Conservation (phyloP, 2,329 filamentous ascomycete species). For the Scedosporium aurantiacum region DNA sequence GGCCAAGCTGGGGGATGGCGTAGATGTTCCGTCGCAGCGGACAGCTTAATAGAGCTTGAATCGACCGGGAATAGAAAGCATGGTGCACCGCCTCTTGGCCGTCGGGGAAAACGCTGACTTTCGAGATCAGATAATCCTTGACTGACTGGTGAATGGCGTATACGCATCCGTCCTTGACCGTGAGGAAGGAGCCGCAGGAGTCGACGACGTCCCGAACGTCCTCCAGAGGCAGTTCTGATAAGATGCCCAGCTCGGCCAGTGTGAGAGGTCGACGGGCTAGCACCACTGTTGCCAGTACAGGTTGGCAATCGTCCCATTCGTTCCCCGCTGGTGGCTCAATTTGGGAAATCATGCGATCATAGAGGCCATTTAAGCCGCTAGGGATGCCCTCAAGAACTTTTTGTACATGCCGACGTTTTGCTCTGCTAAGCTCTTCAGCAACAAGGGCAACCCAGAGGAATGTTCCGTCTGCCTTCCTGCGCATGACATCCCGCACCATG, state of each 20-base stretch:
- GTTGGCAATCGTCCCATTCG: constrained; percentile 18
- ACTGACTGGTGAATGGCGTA: constrained; percentile 32
- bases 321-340: constrained; percentile 16
- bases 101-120: constrained; percentile 18
- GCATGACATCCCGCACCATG: constrained; percentile 12
- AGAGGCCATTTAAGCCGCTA: constrained; percentile 23
- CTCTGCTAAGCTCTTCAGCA: constrained; percentile 1
- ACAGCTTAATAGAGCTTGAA: constrained; percentile 18
- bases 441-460: constrained; percentile 26
- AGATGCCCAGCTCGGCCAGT: constrained; percentile 20
- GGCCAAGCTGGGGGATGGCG: constrained; percentile 13
- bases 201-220: constrained; percentile 18
- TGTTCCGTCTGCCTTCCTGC: constrained; percentile 24
- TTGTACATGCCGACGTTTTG: constrained; percentile 8
- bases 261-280: constrained; percentile 24
- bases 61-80: constrained; percentile 21
- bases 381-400: constrained; percentile 18
- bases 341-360: constrained; percentile 24
- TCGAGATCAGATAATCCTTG: constrained; percentile 25
- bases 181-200: constrained; percentile 27
- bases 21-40: constrained; percentile 26
- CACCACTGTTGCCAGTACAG: constrained; percentile 21
- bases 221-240: constrained; percentile 12
- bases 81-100: constrained; percentile 17
- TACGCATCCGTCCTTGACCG: constrained; percentile 17